These are phyloP conservation scores for Ilex aquifolium DNA, from an alignment of 257 asterid genomes.

Conservation along the genomic window DNA sequence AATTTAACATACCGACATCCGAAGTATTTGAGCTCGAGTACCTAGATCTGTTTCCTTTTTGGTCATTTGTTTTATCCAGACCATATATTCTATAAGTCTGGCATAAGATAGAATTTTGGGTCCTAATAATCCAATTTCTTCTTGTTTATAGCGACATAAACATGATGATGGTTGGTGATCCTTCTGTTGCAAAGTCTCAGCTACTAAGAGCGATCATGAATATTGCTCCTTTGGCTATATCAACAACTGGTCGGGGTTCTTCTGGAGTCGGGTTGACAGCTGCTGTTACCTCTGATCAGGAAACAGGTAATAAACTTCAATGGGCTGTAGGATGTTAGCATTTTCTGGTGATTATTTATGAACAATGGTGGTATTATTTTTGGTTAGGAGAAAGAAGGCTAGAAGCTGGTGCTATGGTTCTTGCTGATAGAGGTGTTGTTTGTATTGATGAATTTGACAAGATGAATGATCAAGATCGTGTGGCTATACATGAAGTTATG, in stretches of 20 bases:
- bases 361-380: constrained; percentile 7
- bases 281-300: constrained; percentile 98
- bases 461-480: constrained; percentile 98
- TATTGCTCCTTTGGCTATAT: constrained; percentile 94
- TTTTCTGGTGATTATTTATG: constrained; percentile 13
- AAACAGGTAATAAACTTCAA: constrained; percentile 56
- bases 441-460: constrained; percentile 97
- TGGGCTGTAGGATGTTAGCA: constrained; percentile 11
- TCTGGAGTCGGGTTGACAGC: constrained; percentile 99
- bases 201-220: constrained; percentile 91
- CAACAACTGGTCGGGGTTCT: constrained; percentile 97
- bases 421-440: constrained; percentile 94
- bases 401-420: constrained; percentile 99
- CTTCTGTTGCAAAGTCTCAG: constrained; percentile 98
- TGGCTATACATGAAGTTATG: constrained; percentile 98
- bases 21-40: neutral
- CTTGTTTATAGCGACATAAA: constrained; percentile 68
- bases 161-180: constrained; percentile 99
- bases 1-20: neutral
- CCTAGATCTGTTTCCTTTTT: neutral
- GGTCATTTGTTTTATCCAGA: neutral
- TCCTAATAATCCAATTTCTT: constrained; percentile 12
- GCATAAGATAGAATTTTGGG: neutral
- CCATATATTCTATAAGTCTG: neutral
- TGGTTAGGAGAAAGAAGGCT: constrained; percentile 76